Evolutionary conservation across 345 rosid species (phyloP), one percentile per base, ranked within the genome.

Genomic region (Citrus cavaleriei): DNA sequence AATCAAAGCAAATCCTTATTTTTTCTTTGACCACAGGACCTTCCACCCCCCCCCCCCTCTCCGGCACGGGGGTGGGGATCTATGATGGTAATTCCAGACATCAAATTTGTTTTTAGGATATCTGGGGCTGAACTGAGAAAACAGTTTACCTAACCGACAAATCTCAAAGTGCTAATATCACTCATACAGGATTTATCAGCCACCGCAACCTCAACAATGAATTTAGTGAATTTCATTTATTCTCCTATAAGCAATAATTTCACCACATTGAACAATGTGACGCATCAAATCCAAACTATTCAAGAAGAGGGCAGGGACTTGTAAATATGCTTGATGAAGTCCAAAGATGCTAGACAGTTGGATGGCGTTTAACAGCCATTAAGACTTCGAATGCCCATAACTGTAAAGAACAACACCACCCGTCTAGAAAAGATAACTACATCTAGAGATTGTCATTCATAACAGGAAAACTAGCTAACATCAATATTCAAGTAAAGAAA

Each of bases 241-340:
- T 28, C 49, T 59, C 27, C 30, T 24, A 6, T 12, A 64, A 25
- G 10, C 66, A 37, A 25, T 5, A 73, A 59, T 10, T 58, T 73
- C 16, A 18, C 38, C 30, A 38, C 35, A 27, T 9, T 1, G 40
- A 74, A 68, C 54, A 16, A 12, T 68, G 28, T 68, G 30, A 6
- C n/a, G 18, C 68, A 30, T 64, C 30, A 68, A 68, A 68, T 68
- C 30, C 72, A 68, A 68, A 70, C n/a, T 8, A 42, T 69, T 66
- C 72, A 42, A 55, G 49, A 19, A 67, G 4, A 7, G 28, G 28
- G 32, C 51, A 5, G 19, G 30, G 72, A 68, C 54, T 12, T 2
- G 32, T 68, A n/a, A 24, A 68, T 22, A 68, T 4, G 71, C 19
- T 67, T 38, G 27, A 32, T 37, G n/a, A 21, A 10, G 58, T 32